Percentiles rank a stretch among this genome's conserved stretches.
Evolutionary conservation across 2,329 filamentous ascomycete species (phyloP).

Genomic region (Pestalotiopsis sp.): DNA sequence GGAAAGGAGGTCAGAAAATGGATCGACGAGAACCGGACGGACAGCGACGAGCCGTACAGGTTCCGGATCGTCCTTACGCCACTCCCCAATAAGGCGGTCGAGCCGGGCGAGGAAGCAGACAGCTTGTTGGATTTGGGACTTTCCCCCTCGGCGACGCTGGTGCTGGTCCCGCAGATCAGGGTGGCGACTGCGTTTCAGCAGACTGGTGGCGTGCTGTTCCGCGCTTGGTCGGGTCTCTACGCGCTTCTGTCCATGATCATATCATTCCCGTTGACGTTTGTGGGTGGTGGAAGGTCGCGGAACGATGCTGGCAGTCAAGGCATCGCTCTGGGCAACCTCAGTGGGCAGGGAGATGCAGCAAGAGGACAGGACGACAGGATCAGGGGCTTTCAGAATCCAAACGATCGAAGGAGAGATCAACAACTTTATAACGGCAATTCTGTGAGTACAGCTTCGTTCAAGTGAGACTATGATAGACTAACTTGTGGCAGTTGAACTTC

Average conservation of each 20-base stretch:
- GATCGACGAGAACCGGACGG: slow-evolving; percentile 67
- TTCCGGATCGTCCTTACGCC: slow-evolving; percentile 86
- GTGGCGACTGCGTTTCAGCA: slow-evolving; percentile 43
- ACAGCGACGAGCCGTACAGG: slow-evolving; percentile 68
- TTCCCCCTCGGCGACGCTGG: slow-evolving; percentile 77
- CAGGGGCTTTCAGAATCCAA: slow-evolving; percentile 56
- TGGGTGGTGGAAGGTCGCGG: slow-evolving; percentile 17
- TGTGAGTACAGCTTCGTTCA: slow-evolving; percentile 49
- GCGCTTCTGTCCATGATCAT: slow-evolving; percentile 10
- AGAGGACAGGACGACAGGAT: slow-evolving; percentile 26
- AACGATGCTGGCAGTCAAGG: slow-evolving; percentile 18
- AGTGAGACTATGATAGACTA: slow-evolving; percentile 23
- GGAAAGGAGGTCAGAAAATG: slow-evolving; percentile 70
- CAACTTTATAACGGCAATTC: slow-evolving; percentile 93
- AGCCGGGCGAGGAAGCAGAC: slow-evolving; percentile 72
- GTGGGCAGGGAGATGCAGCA: slow-evolving; percentile 23
- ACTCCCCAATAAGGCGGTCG: slow-evolving; percentile 73
- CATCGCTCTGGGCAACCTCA: slow-evolving; percentile 32
- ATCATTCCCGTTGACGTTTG: slow-evolving; percentile 20
- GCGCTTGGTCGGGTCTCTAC: slow-evolving; percentile 16
- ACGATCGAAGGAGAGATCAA: slow-evolving; percentile 57
- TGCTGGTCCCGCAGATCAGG: slow-evolving; percentile 71
- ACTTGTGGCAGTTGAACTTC: slow-evolving; percentile 62
- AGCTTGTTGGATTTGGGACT: slow-evolving; percentile 71
- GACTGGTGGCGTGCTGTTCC: slow-evolving; percentile 31